Evolutionary conservation across 75 land plant species (phyloP), one percentile per base, ranked within the genome.

Genomic region (Larix kaempferi): DNA sequence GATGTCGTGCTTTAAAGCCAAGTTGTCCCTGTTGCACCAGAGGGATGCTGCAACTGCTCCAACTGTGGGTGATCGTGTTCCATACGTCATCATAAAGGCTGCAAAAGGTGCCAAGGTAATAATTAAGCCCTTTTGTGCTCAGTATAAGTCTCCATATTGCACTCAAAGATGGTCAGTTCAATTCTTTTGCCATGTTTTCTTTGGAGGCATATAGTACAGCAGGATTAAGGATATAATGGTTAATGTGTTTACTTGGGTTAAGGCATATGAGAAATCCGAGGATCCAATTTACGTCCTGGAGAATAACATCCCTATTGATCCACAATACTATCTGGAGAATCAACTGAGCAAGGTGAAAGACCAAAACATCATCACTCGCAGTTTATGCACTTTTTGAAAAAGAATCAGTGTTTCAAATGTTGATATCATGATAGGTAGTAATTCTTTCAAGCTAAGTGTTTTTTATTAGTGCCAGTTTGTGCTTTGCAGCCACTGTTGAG

Each of bases 41-140:
- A 81, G 98, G 65, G 99, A 97, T 93, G 91, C 98, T 85, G 99
- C 95, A 57, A 97, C 98, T 78, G 99, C 99, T 78, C 99, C 99
- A 29, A 89, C 85, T 87, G 99, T 97, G 58, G 99, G 99, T 78
- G 99, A 97, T 80, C 93, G 99, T 74, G 99, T 97, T 60, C 99
- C 99, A 17, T 97, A 97, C 76, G 99, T 97, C 37, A 94, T 94
- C 66, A 84, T 97, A 74, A 94, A 97, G 88, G 99, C 98, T 65
- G 92, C 98, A 55, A 97, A 95, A 83, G 95, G 94, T 81, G 95
- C 99, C 35, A 97, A 97, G 98, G 99, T 97, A 88, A 56, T 57
- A 69, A 69, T 69, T 11, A 37, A 41, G 2, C 39, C 0, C 72
- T 75, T 61, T 29, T 14, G 12, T 77, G 78, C 14, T 59, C 25